Evolutionary conservation across 805 yeast genomes (phyloP).

Genomic region (Debaryomyces hansenii): DNA sequence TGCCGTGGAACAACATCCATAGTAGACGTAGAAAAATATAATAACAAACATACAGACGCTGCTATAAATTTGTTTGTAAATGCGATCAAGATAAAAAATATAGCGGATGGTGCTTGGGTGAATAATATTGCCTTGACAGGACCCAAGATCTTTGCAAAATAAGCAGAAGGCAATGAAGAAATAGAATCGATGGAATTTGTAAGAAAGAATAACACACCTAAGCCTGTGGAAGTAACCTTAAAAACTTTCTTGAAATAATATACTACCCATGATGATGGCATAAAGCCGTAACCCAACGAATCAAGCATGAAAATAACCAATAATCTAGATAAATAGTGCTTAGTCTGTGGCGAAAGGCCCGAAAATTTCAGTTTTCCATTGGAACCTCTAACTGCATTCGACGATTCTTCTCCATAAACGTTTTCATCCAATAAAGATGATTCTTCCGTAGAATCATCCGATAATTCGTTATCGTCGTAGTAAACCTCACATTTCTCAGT

Average conservation of each 20-base stretch:
- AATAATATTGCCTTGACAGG: slow-evolving; percentile 74
- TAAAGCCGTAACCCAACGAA: slow-evolving; percentile 84
- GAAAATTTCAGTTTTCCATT: slow-evolving; percentile 13
- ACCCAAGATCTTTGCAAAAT: slow-evolving; percentile 64
- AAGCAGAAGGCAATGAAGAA: slow-evolving; percentile 77
- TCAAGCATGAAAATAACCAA: slow-evolving; percentile 74
- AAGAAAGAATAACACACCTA: slow-evolving; percentile 68
- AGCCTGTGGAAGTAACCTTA: slow-evolving; percentile 48
- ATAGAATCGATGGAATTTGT: slow-evolving; percentile 64
- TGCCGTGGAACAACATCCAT: slow-evolving; percentile 96
- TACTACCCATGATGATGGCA: slow-evolving; percentile 87
- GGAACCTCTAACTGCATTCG: background rate
- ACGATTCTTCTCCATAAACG: slow-evolving; percentile 8
- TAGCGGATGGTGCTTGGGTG: slow-evolving; percentile 78
- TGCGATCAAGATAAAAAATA: slow-evolving; percentile 50
- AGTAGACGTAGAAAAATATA: slow-evolving; percentile 63
- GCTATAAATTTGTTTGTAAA: slow-evolving; percentile 26
- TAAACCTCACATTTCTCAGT: slow-evolving; percentile 53
- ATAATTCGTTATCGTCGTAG: slow-evolving; percentile 17
- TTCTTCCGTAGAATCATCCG: slow-evolving; percentile 7
- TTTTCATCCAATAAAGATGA: slow-evolving; percentile 3
- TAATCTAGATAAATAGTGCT: slow-evolving; percentile 44
- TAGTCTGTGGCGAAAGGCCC: slow-evolving; percentile 44
- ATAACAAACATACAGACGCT: slow-evolving; percentile 53
- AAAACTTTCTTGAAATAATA: slow-evolving; percentile 70